Base-by-base conservation (phyloP, 2,329 filamentous ascomycete genomes). In the Neofusicoccum ribis region DNA sequence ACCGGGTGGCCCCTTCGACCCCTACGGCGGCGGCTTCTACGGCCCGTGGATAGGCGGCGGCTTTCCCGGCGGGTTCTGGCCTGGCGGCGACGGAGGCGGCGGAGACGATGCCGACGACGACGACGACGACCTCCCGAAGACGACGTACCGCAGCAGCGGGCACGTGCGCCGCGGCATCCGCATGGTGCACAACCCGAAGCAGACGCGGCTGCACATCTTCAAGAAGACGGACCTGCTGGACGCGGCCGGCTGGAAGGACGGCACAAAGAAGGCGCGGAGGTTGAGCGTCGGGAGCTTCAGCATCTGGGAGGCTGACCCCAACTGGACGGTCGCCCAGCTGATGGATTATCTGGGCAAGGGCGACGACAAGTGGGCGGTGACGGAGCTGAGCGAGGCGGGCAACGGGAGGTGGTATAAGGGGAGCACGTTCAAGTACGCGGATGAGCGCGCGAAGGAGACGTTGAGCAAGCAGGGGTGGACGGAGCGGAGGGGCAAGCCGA, bases 381-480 rank as follows among this genome's bases (percentile, higher is more conserved):
- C 66, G 23, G 64, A 69, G 67, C 56, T 65, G 6, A 31, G n/a
- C 3, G 67, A 69, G 58, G 20, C 39, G 31, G 67, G 67, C 1
- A 58, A 39, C 3, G 67, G 65, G 12, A 15, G 39, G 9, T 69
- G 67, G 65, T 43, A 43, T 34, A 61, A 63, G 66, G 67, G 67
- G 7, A 65, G 34, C 5, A 66, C 46, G 34, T 43, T 63, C 1
- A 44, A 61, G 49, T 41, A 27, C 4, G 41, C 47, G 17, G 49
- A 47, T 7, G 64, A 62, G 11, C 17, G 34, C 4, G 64, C 47
- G 17, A 39, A 15, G 23, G 51, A 52, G 59, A 34, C 39, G 27
- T 34, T 66, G 58, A 20, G 27, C 1, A 43, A 39, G 47, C 41
- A 56, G 51, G 64, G 64, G 15, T 66, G 64, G 64, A 58, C 41